These are phyloP conservation scores for Coemansia sp. DNA, from an alignment of 371 early-diverging fungal genomes.

Conservation along the genomic window DNA sequence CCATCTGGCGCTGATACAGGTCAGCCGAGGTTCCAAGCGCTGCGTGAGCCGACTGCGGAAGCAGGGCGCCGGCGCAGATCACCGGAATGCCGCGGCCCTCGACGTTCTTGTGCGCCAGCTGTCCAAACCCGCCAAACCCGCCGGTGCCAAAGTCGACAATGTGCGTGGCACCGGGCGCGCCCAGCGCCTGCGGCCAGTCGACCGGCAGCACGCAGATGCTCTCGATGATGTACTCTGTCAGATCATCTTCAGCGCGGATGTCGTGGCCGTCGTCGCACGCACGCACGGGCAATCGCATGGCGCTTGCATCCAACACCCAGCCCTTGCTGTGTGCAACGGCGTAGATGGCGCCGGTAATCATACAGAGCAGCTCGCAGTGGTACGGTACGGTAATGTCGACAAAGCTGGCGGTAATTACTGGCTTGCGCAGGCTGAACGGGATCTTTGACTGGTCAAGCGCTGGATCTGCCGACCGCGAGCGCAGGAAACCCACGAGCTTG, in stretches of 20 bases:
- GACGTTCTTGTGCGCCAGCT: constrained; percentile 82
- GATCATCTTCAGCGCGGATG: constrained; percentile 21
- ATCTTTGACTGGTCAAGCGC: constrained; percentile 75
- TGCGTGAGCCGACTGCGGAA: too few relatives aligned
- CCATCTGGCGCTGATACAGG: constrained; percentile 69
- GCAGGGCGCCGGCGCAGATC: constrained; percentile 66
- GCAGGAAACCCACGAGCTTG: neutral
- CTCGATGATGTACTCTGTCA: constrained; percentile 59
- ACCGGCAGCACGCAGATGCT: constrained; percentile 76
- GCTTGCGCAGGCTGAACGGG: constrained; percentile 73
- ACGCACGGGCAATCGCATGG: constrained; percentile 71
- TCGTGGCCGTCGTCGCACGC: constrained; percentile 66
- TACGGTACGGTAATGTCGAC: constrained; percentile 81
- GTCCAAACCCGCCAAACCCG: constrained; percentile 69
- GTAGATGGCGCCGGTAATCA: neutral
- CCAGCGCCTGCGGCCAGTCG: constrained; percentile 70
- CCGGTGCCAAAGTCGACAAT: constrained; percentile 93
- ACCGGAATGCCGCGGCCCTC: constrained; percentile 91
- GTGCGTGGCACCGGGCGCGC: constrained; percentile 66
- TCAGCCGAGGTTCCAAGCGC: constrained; percentile 58
- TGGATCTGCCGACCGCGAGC: constrained; percentile 52
- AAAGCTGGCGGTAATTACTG: constrained; percentile 73
- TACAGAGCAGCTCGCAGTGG: constrained; percentile 66
- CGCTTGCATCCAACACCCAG: constrained; percentile 54
- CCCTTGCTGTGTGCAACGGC: constrained; percentile 5